Evolutionary conservation across 139 green algal species (phyloP).

Genomic region (Closterium sp.): DNA sequence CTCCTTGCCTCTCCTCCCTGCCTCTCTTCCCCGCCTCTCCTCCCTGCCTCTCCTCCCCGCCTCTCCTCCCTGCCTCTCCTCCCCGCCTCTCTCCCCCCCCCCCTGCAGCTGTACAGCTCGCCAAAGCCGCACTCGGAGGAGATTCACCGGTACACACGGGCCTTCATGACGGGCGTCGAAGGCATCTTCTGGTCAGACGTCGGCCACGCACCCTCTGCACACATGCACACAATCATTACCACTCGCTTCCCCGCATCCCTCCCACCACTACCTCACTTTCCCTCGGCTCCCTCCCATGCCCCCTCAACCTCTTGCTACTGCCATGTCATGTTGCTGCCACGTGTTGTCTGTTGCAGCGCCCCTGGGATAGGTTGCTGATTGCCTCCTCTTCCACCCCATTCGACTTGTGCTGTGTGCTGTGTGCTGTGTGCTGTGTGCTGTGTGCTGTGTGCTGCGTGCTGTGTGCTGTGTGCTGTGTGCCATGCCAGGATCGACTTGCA

Average conservation of each 20-base stretch:
- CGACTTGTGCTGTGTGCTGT: background rate
- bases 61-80: background rate
- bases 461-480: background rate
- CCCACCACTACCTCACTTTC: background rate
- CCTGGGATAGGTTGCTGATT: background rate
- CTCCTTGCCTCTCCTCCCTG: background rate
- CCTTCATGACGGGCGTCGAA: constrained; percentile 36
- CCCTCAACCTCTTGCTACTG: constrained; percentile 9
- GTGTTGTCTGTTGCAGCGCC: background rate
- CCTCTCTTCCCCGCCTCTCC: background rate
- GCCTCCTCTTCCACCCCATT: background rate
- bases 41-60: background rate
- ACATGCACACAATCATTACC: background rate
- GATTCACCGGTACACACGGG: constrained; percentile 33
- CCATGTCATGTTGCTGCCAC: background rate
- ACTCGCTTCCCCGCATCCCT: background rate
- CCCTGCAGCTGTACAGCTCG: background rate
- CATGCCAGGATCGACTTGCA: constrained; percentile 45
- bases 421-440: background rate
- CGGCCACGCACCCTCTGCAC: background rate
- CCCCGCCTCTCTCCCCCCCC: background rate
- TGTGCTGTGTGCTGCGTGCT: background rate
- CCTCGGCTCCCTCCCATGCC: background rate
- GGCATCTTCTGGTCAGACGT: constrained; percentile 33
- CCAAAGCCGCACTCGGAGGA: constrained; percentile 30